These are phyloP conservation scores for Daldinia bambusicola DNA, from an alignment of 495 filamentous ascomycete species.

Conservation along the genomic window DNA sequence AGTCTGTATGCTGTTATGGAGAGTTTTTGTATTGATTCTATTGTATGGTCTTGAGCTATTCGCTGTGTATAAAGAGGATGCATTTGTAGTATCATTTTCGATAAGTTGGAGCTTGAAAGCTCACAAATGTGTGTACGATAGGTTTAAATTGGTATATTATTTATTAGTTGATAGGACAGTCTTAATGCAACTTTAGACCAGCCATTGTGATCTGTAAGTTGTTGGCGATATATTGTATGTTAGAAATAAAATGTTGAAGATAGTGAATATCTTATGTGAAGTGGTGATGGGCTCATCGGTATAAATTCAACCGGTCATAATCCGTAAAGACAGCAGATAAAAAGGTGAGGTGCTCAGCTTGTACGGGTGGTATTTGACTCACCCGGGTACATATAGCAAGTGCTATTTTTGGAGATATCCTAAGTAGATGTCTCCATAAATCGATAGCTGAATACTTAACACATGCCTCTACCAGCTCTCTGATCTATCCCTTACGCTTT, in stretches of 20 bases:
- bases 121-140: conserved; percentile 19
- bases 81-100: conserved; percentile 72
- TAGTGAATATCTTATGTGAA: conserved; percentile 18
- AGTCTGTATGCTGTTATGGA: conserved; percentile 18
- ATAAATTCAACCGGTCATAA: conserved; percentile 14
- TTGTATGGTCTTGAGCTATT: conserved; percentile 44
- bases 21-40: conserved; percentile 40
- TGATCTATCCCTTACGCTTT: background rate
- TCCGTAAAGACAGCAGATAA: no score
- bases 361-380: background rate
- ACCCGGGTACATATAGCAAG: background rate
- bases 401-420: background rate
- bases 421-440: background rate
- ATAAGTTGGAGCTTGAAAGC: conserved; percentile 34
- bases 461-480: background rate
- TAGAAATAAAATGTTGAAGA: no score
- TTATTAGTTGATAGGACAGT: conserved; percentile 6
- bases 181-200: conserved; percentile 19
- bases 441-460: background rate
- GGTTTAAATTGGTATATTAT: conserved; percentile 5
- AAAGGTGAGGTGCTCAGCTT: no score
- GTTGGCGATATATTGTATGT: conserved; percentile 1
- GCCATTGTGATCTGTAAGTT: conserved; percentile 35
- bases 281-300: conserved; percentile 30
- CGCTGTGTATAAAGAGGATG: conserved; percentile 49